Evolutionary conservation across 1,139 yeast species (phyloP), one percentile per base, ranked within the genome.

Genomic region (Hemisphaericaspora xylofermentans): DNA sequence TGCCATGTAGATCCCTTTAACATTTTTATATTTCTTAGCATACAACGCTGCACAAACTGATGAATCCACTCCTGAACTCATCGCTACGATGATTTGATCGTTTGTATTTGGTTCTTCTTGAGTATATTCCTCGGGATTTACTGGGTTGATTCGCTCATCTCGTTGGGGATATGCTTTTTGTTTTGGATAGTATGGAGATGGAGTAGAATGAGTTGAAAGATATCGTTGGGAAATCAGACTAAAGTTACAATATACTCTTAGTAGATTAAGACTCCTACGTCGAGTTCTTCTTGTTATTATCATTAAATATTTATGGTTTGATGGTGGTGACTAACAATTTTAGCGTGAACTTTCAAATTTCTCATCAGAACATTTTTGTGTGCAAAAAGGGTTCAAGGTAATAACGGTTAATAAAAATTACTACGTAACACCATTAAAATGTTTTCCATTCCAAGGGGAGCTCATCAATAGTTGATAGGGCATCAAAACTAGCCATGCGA

Each of bases 11-110:
- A 93, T 71, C 0, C 97, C 98, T 34, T 71, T 64, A 1, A 85
- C 94, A 34, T 83, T 79, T 5, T 60, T 66, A 46, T 73, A 75
- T 41, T 66, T 58, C 27, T 66, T 58, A 1, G 84, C 74, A 56
- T 80, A 80, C 43, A 89, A 52, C 0, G 93, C 82, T 0, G 98
- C 98, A 2, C 87, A 80, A 1, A 93, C 89, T 1, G 96, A 84
- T 0, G 98, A 89, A 60, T 93, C 98, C 0, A 93, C 98, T 0
- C 99, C 99, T 0, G 96, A 86, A 1, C 96, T 88, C 97, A 93
- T 88, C 17, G 98, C 96, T 2, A 93, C 78, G 27, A 86, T 68
- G 17, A 93, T 76, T 39, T 72, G 78, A 54, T 87, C 95, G 28
- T 74, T 59, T 4, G 51, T 51, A 1, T 48, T 45, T 0, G 94